Evolutionary conservation across 176 grass and related monocot species (phyloP).

Genomic region (Rhipidocladum racemiflorum): DNA sequence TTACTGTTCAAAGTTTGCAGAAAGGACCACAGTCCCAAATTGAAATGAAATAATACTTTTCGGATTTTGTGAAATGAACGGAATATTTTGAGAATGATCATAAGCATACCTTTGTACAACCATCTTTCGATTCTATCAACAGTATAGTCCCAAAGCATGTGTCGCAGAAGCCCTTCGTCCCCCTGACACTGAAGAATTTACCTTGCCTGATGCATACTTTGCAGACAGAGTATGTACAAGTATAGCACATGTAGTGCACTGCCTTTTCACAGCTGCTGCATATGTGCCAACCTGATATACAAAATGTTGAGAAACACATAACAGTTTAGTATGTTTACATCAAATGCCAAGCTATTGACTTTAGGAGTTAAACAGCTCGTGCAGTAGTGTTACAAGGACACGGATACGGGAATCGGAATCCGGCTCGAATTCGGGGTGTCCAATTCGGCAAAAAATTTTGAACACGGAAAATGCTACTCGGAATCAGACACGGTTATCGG

Average conservation of each 20-base stretch:
- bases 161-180: slow-evolving; percentile 88
- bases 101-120: slow-evolving; percentile 45
- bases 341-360: background rate
- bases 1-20: background rate
- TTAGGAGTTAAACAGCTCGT: background rate
- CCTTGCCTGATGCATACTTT: slow-evolving; percentile 74
- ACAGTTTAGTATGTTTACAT: background rate
- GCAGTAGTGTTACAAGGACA: background rate
- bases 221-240: slow-evolving; percentile 88
- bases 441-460: too few species aligned
- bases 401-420: too few species aligned
- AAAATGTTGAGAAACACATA: slow-evolving; percentile 3
- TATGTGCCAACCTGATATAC: slow-evolving; percentile 87
- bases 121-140: slow-evolving; percentile 77
- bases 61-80: background rate
- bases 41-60: background rate
- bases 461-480: too few species aligned
- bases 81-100: background rate
- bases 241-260: slow-evolving; percentile 91
- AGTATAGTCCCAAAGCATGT: slow-evolving; percentile 79
- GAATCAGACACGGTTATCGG: too few species aligned
- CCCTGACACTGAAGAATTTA: slow-evolving; percentile 86
- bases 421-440: too few species aligned
- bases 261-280: slow-evolving; percentile 92
- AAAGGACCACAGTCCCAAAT: background rate